Percentiles rank a stretch among this genome's conserved stretches.
Evolutionary conservation across 1,284 basidiomycete genomes (phyloP).

Genomic region (Fistulina hepatica): DNA sequence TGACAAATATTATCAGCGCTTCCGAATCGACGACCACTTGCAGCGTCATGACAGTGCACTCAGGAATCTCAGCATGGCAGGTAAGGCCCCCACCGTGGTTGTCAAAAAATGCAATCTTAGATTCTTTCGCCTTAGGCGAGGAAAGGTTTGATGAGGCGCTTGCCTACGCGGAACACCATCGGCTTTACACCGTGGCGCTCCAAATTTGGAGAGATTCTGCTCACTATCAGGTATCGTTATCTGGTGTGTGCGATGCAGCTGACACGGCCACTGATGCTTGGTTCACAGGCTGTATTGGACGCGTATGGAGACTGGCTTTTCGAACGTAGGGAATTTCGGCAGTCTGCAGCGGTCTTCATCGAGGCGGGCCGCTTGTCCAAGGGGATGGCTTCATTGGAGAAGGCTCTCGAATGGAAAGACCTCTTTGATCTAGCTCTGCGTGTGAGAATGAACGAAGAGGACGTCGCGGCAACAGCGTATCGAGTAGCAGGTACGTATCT

Average conservation of each 20-base stretch:
- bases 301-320: conserved; percentile 86
- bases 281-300: conserved; percentile 42
- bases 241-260: conserved; percentile 1
- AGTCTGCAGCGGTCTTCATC: conserved; percentile 80
- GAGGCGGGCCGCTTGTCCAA: conserved; percentile 54
- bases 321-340: conserved; percentile 72
- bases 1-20: conserved; percentile 76
- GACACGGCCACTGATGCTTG: conserved; percentile 5
- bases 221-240: conserved; percentile 41
- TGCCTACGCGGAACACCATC: conserved; percentile 71
- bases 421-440: conserved; percentile 71
- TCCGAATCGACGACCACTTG: conserved; percentile 90
- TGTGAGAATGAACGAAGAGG: conserved; percentile 34
- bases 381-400: conserved; percentile 80
- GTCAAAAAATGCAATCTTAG: background rate
- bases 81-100: too few relatives aligned
- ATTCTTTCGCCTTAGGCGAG: conserved; percentile 29
- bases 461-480: conserved; percentile 54
- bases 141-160: conserved; percentile 73
- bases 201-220: conserved; percentile 59
- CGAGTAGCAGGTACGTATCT: conserved; percentile 56
- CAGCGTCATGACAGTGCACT: conserved; percentile 71
- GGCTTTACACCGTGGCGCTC: conserved; percentile 67
- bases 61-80: conserved; percentile 63
- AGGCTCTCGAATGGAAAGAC: conserved; percentile 81